Conservation (phyloP, 352 stramenopile genomes). For the Phytophthora ohioensis region DNA sequence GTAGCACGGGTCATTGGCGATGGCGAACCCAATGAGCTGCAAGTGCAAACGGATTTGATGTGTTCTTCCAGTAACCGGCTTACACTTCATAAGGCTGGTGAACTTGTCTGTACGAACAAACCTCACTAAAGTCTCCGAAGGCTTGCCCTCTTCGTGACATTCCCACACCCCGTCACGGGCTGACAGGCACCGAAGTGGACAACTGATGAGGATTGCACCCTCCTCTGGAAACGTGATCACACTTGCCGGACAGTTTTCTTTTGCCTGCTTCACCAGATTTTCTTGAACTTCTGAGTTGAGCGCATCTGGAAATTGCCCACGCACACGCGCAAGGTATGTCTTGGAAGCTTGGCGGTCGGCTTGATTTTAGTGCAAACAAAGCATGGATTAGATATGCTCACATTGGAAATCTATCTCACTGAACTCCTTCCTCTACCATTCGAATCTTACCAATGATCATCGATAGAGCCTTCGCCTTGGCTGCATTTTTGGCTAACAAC, state of each 20-base stretch:
- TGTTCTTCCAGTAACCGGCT: constrained; percentile 95
- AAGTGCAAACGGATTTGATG: constrained; percentile 98
- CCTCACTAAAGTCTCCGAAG: constrained; percentile 78
- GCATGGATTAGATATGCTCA: neutral
- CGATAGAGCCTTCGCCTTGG: constrained; percentile 79
- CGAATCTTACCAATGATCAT: constrained; percentile 66
- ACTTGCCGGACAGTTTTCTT: constrained; percentile 57
- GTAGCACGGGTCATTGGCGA: constrained; percentile 98
- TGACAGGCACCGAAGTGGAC: constrained; percentile 82
- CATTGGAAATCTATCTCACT: neutral
- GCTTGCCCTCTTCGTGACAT: constrained; percentile 84
- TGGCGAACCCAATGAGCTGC: constrained; percentile 92
- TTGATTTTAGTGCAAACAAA: constrained; percentile 21
- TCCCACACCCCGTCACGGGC: constrained; percentile 87
- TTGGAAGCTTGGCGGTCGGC: constrained; percentile 91
- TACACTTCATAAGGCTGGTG: constrained; percentile 93
- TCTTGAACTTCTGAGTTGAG: constrained; percentile 51
- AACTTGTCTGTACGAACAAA: constrained; percentile 61
- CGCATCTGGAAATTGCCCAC: constrained; percentile 83
- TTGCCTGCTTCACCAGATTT: constrained; percentile 46
- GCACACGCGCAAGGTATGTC: constrained; percentile 95
- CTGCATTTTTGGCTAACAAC: constrained; percentile 81
- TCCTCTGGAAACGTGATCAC: constrained; percentile 64
- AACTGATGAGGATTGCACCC: constrained; percentile 75
- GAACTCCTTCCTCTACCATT: constrained; percentile 1